These are phyloP conservation scores for Magnolia sinica DNA, from an alignment of 164 flowering plant genomes.

Conservation along the genomic window DNA sequence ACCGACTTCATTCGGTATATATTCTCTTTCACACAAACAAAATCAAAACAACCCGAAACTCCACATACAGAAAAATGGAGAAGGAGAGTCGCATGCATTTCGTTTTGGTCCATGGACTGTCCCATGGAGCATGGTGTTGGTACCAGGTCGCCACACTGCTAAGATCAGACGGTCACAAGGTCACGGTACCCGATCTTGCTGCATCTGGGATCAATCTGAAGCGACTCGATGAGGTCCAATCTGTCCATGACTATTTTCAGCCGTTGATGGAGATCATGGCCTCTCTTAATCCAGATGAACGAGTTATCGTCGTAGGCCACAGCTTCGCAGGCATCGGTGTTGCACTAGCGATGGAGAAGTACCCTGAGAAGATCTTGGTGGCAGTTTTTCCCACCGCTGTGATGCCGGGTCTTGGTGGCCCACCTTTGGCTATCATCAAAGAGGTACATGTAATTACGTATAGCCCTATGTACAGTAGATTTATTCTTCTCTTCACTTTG, in stretches of 20 bases:
- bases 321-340: conserved; percentile 33
- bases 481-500: too few species aligned
- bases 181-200: conserved; percentile 39
- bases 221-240: conserved; percentile 11
- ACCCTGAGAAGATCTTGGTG: conserved; percentile 28
- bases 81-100: conserved; percentile 31
- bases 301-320: conserved; percentile 41
- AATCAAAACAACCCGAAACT: neutral
- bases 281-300: conserved; percentile 22
- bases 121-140: conserved; percentile 70
- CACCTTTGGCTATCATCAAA: neutral
- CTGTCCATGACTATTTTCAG: conserved; percentile 23
- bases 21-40: neutral
- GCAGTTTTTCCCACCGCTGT: conserved; percentile 37
- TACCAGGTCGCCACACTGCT: conserved; percentile 42
- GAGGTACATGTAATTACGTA: neutral
- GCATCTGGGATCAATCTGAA: conserved; percentile 34
- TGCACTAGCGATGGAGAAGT: conserved; percentile 38
- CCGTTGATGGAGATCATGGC: conserved; percentile 39
- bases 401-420: conserved; percentile 17
- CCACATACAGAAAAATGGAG: neutral
- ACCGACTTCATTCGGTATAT: neutral
- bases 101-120: conserved; percentile 49
- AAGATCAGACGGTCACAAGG: conserved; percentile 32
- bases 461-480: neutral